phyloP scores from a whole-genome alignment of 306 rosid species.

The Inga oerstediana region DNA sequence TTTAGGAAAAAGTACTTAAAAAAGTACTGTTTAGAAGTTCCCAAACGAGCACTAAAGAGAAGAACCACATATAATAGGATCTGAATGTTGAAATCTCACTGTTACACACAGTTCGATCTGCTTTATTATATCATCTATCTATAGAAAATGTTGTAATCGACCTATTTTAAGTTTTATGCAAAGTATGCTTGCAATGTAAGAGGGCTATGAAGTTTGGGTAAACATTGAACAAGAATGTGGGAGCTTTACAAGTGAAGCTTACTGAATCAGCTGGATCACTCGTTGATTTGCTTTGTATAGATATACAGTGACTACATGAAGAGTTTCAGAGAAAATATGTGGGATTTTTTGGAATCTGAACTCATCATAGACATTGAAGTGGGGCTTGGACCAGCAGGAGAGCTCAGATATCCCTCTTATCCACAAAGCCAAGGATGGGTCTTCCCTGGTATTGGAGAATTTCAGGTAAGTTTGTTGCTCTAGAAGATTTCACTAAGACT shows the following conservation, averaged over 20 bases:
- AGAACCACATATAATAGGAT: not conserved
- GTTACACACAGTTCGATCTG: not conserved
- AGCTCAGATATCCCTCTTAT: slow-evolving; percentile 89
- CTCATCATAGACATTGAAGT: slow-evolving; percentile 77
- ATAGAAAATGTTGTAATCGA: not conserved
- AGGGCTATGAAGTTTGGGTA: not conserved
- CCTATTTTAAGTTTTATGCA: not conserved
- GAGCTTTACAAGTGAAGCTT: not conserved
- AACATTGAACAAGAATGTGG: not conserved
- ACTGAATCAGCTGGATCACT: not conserved
- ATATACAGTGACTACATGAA: slow-evolving; percentile 77
- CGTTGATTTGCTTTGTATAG: slow-evolving; percentile 36
- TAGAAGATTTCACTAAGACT: not conserved
- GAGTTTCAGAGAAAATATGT: slow-evolving; percentile 82
- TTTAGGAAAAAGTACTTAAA: too few species aligned
- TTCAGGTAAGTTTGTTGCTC: slow-evolving; percentile 62
- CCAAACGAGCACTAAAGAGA: too few species aligned
- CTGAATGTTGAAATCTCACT: not conserved
- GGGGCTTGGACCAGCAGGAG: slow-evolving; percentile 89
- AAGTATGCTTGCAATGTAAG: not conserved
- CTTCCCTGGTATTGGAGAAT: slow-evolving; percentile 91
- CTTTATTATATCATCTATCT: not conserved
- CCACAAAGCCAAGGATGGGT: slow-evolving; percentile 81
- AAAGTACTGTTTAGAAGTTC: too few species aligned
- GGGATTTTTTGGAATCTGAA: slow-evolving; percentile 58